Percentiles rank a stretch among this genome's conserved stretches.
Evolutionary conservation across 2,329 filamentous ascomycete species (phyloP).

Genomic region (Aspergillus fructus): DNA sequence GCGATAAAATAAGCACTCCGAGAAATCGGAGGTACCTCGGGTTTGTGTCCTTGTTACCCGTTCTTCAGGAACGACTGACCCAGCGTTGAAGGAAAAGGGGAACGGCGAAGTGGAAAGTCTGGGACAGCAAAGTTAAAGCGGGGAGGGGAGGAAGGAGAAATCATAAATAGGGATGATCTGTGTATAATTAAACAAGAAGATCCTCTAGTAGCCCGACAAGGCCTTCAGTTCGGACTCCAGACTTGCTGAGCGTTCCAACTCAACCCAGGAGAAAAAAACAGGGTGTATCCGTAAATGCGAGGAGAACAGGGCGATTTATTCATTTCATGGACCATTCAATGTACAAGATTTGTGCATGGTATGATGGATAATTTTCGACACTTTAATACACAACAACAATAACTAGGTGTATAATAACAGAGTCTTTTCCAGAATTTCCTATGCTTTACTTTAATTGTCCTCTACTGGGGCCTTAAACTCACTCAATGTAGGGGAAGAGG

Average conservation of each 20-base stretch:
- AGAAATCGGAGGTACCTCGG: not conserved
- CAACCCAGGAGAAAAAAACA: constrained; percentile 4
- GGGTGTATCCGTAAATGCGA: not conserved
- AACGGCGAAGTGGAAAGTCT: not conserved
- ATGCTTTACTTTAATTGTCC: not conserved
- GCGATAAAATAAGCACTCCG: not conserved
- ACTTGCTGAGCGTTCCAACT: not conserved
- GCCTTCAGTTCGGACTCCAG: not conserved
- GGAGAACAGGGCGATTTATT: not conserved
- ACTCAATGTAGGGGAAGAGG: constrained; percentile 1
- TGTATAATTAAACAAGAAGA: constrained; percentile 9
- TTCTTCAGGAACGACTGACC: constrained; percentile 4
- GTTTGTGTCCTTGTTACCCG: not conserved
- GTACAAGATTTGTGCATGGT: too few species aligned
- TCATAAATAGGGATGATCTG: constrained; percentile 9
- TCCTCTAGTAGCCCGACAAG: constrained; percentile 1
- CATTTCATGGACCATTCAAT: not conserved
- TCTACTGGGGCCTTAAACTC: not conserved
- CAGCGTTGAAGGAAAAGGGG: constrained; percentile 1
- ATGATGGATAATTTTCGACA: too few species aligned
- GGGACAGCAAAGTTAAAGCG: constrained; percentile 3
- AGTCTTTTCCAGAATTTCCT: too few species aligned
- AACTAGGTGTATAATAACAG: too few species aligned
- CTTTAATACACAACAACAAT: too few species aligned
- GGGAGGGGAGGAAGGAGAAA: constrained; percentile 7